Conservation (phyloP, 1,284 basidiomycete genomes). For the Gastroboletus turbinatus region DNA sequence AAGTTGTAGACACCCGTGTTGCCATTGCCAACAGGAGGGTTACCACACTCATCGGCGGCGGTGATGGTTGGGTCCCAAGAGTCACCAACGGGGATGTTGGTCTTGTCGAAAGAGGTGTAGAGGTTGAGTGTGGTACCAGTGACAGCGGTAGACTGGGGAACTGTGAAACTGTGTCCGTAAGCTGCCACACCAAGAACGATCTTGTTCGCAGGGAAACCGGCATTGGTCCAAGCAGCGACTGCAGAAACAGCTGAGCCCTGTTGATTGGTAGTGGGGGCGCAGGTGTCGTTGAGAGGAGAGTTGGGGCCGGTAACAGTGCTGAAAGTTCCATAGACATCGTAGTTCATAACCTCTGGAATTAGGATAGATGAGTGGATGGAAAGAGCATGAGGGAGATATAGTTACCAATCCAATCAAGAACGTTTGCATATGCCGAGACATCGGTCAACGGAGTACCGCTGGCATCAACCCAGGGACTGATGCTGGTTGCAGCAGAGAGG, state of each 20-base stretch:
- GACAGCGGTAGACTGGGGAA: slow-evolving; percentile 40
- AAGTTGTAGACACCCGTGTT: slow-evolving; percentile 51
- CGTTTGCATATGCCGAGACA: slow-evolving; percentile 66
- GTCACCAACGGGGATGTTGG: slow-evolving; percentile 50
- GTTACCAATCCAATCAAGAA: slow-evolving; percentile 71
- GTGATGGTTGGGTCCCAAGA: slow-evolving; percentile 49
- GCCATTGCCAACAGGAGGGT: slow-evolving; percentile 35
- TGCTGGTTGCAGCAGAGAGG: slow-evolving; percentile 72
- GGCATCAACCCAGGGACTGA: slow-evolving; percentile 64
- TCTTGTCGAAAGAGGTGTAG: slow-evolving; percentile 52
- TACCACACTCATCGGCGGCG: slow-evolving; percentile 56
- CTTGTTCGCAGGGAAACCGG: slow-evolving; percentile 77
- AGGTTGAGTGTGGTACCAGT: slow-evolving; percentile 36
- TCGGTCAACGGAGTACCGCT: slow-evolving; percentile 59
- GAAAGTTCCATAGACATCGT: slow-evolving; percentile 73
- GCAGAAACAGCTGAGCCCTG: slow-evolving; percentile 76
- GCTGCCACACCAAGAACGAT: slow-evolving; percentile 81
- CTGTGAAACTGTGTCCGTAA: slow-evolving; percentile 65
- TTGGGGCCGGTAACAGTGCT: slow-evolving; percentile 67
- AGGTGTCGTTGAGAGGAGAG: slow-evolving; percentile 78
- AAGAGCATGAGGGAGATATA: slow-evolving; percentile 15
- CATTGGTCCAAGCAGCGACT: slow-evolving; percentile 70
- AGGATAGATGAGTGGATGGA: slow-evolving; percentile 25
- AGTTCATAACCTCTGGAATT: slow-evolving; percentile 72
- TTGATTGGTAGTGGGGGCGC: slow-evolving; percentile 59